Conservation (phyloP, 805 yeast genomes). For the Zygosaccharomyces pseudorouxii region DNA sequence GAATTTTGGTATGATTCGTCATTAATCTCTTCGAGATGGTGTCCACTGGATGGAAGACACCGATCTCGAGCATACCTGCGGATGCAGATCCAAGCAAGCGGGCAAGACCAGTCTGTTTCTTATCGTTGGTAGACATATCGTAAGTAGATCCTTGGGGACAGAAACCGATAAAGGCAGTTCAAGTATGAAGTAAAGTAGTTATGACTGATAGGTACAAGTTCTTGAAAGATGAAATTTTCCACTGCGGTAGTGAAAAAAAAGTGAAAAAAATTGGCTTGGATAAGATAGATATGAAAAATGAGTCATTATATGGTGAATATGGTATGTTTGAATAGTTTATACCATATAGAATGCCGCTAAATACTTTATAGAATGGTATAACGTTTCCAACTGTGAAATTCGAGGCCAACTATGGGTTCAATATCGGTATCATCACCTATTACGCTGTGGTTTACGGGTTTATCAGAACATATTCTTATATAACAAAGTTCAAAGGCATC, state of each 20-base stretch:
- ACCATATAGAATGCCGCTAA: background rate
- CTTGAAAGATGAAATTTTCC: background rate
- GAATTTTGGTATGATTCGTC: conserved; percentile 71
- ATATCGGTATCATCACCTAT: background rate
- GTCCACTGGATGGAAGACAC: conserved; percentile 97
- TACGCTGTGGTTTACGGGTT: background rate
- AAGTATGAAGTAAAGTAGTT: background rate
- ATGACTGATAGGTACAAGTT: background rate
- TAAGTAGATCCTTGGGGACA: background rate
- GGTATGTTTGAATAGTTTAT: background rate
- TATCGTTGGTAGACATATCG: conserved; percentile 44
- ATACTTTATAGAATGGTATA: background rate
- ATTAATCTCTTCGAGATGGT: conserved; percentile 93
- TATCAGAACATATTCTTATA: background rate
- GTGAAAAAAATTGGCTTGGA: background rate
- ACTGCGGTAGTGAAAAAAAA: background rate
- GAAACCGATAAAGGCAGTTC: background rate
- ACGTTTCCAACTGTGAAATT: background rate
- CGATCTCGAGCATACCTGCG: conserved; percentile 96
- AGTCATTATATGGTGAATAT: background rate
- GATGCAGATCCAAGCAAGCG: conserved; percentile 94
- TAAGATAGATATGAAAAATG: background rate
- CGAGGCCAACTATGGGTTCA: background rate
- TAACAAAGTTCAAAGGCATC: background rate
- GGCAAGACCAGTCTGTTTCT: conserved; percentile 80